Percentiles rank a stretch among this genome's conserved stretches.
phyloP scores from a whole-genome alignment of 768 basidiomycete genomes.

The Inosperma sp. region DNA sequence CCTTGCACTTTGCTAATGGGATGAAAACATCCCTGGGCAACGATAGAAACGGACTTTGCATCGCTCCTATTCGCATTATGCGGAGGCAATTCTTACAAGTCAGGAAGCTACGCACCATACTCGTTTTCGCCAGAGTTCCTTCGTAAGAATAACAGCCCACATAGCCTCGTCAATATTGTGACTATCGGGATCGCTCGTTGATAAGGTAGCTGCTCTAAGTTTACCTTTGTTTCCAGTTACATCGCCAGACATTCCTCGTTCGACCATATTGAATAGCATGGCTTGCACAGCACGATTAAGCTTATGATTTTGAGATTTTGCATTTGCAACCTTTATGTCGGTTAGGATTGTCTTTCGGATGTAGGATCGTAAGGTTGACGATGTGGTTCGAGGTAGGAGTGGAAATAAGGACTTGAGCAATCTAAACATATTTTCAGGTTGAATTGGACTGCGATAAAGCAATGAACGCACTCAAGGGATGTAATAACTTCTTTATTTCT shows the following conservation, averaged over 20 bases:
- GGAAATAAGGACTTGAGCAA: slow-evolving; percentile 91
- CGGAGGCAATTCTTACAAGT: not conserved
- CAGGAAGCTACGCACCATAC: slow-evolving; percentile 56
- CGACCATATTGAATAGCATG: slow-evolving; percentile 94
- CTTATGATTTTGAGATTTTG: slow-evolving; percentile 87
- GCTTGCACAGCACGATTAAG: slow-evolving; percentile 94
- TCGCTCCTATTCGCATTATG: slow-evolving; percentile 57
- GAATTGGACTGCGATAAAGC: slow-evolving; percentile 3
- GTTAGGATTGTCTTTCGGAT: slow-evolving; percentile 93
- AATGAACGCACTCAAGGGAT: slow-evolving; percentile 74
- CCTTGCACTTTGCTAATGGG: slow-evolving; percentile 92
- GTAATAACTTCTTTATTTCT: slow-evolving; percentile 90
- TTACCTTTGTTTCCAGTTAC: slow-evolving; percentile 83
- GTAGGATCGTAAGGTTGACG: slow-evolving; percentile 72
- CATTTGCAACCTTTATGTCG: slow-evolving; percentile 89
- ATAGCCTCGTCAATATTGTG: slow-evolving; percentile 80
- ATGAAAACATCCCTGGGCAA: slow-evolving; percentile 89
- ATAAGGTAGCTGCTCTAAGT: slow-evolving; percentile 39
- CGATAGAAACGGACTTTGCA: slow-evolving; percentile 87
- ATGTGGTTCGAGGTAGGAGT: slow-evolving; percentile 89
- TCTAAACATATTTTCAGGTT: slow-evolving; percentile 37
- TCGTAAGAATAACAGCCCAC: slow-evolving; percentile 94
- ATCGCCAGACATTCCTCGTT: slow-evolving; percentile 81
- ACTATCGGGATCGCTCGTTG: slow-evolving; percentile 35
- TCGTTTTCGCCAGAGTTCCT: slow-evolving; percentile 91